Percentiles rank a stretch among this genome's conserved stretches.
Evolutionary conservation across 2,329 filamentous ascomycete species (phyloP).

Genomic region (Aspergillus pseudotamarii): DNA sequence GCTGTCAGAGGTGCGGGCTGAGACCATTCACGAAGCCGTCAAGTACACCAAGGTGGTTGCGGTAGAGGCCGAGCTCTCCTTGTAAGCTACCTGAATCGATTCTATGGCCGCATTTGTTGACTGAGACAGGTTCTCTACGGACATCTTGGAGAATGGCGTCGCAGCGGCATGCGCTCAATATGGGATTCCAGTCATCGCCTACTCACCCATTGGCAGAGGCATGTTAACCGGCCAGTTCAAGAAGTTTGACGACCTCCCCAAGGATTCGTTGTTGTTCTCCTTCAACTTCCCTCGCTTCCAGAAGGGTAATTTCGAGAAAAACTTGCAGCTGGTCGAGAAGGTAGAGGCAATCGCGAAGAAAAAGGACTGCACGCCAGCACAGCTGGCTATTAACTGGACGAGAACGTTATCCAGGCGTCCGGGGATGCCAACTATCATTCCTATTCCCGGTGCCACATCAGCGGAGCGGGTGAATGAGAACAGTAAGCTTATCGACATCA

Average conservation of each 20-base stretch:
- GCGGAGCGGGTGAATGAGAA: too few relatives aligned
- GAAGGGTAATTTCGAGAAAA: slow-evolving; percentile 59
- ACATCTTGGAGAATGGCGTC: slow-evolving; percentile 38
- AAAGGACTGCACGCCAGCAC: too few relatives aligned
- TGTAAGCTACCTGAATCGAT: background rate
- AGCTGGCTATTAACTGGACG: too few relatives aligned
- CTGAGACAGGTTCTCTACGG: background rate
- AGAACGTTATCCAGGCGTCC: too few relatives aligned
- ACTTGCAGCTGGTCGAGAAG: too few relatives aligned
- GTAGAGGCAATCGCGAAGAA: too few relatives aligned
- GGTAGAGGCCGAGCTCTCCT: slow-evolving; percentile 10
- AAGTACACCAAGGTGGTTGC: background rate
- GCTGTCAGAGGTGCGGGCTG: slow-evolving; percentile 11
- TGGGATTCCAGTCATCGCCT: slow-evolving; percentile 70
- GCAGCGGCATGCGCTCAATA: slow-evolving; percentile 62
- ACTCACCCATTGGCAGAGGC: slow-evolving; percentile 68
- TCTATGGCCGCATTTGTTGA: background rate
- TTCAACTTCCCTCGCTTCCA: slow-evolving; percentile 59
- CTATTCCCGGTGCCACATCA: too few relatives aligned
- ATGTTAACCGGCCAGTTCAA: slow-evolving; percentile 59
- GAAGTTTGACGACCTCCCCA: slow-evolving; percentile 57
- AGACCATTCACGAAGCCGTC: slow-evolving; percentile 12
- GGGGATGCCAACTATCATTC: too few relatives aligned
- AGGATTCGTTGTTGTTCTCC: slow-evolving; percentile 45
- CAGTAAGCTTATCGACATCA: slow-evolving; percentile 16